These are phyloP conservation scores for Colletotrichum brevisporum DNA, from an alignment of 2,329 filamentous ascomycete genomes.

Conservation along the genomic window DNA sequence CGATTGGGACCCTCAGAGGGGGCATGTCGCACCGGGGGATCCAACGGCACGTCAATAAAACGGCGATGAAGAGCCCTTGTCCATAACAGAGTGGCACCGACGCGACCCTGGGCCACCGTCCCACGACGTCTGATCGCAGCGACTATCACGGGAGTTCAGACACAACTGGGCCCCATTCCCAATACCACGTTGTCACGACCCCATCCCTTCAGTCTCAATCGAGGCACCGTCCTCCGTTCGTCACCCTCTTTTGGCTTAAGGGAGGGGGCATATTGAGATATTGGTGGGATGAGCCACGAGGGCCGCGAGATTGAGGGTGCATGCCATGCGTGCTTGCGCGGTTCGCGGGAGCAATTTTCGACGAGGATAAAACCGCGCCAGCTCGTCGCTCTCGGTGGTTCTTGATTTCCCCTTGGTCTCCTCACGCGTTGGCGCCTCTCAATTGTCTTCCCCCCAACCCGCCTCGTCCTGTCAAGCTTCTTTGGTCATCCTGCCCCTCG, in stretches of 20 bases:
- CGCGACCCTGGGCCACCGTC: conserved; percentile 15
- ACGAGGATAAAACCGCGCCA: conserved; percentile 22
- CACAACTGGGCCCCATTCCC: conserved; percentile 3
- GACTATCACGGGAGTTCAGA: conserved; percentile 24
- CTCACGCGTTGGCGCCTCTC: conserved; percentile 12
- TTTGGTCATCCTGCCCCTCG: conserved; percentile 5
- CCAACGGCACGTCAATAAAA: conserved; percentile 24
- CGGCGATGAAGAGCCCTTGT: conserved; percentile 26
- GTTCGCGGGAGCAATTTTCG: conserved; percentile 13
- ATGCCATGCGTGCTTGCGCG: conserved; percentile 2
- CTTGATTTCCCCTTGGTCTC: neutral
- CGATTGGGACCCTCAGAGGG: conserved; percentile 9
- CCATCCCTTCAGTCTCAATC: conserved; percentile 7
- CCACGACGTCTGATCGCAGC: conserved; percentile 27
- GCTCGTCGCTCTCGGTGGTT: conserved; percentile 13
- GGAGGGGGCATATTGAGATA: conserved; percentile 5
- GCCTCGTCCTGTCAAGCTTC: conserved; percentile 13
- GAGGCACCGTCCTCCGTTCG: conserved; percentile 4
- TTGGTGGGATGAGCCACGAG: conserved; percentile 13
- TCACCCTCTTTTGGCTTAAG: conserved; percentile 21
- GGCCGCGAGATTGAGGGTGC: conserved; percentile 16
- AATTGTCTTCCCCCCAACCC: conserved; percentile 3
- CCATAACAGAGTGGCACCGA: conserved; percentile 28
- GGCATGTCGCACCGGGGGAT: conserved; percentile 19
- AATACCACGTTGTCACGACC: conserved; percentile 7